These are phyloP conservation scores for Erythrophleum fordii DNA, from an alignment of 306 rosid species.

Conservation along the genomic window DNA sequence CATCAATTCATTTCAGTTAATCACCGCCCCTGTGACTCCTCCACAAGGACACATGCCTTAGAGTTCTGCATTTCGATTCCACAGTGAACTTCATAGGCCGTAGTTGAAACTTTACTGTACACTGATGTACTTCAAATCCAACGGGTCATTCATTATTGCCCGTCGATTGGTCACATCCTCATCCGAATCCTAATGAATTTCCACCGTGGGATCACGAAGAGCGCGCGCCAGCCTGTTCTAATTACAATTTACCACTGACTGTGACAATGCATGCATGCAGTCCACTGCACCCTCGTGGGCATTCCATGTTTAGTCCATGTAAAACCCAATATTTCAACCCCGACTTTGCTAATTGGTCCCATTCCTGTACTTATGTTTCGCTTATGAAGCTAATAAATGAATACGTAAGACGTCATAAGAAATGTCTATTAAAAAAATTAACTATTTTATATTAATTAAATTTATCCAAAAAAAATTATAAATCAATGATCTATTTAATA, in stretches of 20 bases:
- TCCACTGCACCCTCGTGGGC: slow-evolving; percentile 19
- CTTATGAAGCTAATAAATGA: too few species aligned
- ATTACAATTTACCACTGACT: slow-evolving; percentile 1
- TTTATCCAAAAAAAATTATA: too few species aligned
- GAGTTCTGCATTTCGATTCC: slow-evolving; percentile 4
- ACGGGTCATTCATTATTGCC: not conserved
- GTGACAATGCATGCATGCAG: slow-evolving; percentile 29
- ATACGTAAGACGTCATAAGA: too few species aligned
- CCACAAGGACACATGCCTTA: slow-evolving; percentile 39
- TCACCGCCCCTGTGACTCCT: slow-evolving; percentile 41
- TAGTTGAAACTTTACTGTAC: not conserved
- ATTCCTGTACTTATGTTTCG: too few species aligned
- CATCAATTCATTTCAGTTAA: not conserved
- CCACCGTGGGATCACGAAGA: slow-evolving; percentile 24
- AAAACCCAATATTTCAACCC: not conserved
- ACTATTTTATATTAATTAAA: too few species aligned
- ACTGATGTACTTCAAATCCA: not conserved
- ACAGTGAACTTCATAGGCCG: slow-evolving; percentile 5
- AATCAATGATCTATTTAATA: too few species aligned
- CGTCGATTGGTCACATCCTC: slow-evolving; percentile 38
- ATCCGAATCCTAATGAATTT: not conserved
- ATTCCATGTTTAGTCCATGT: slow-evolving; percentile 11
- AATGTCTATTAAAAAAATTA: too few species aligned
- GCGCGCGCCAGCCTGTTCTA: not conserved
- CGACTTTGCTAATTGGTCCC: too few species aligned